Evolutionary conservation across 1,139 yeast species (phyloP).

Genomic region (Pichiaceae sp.): DNA sequence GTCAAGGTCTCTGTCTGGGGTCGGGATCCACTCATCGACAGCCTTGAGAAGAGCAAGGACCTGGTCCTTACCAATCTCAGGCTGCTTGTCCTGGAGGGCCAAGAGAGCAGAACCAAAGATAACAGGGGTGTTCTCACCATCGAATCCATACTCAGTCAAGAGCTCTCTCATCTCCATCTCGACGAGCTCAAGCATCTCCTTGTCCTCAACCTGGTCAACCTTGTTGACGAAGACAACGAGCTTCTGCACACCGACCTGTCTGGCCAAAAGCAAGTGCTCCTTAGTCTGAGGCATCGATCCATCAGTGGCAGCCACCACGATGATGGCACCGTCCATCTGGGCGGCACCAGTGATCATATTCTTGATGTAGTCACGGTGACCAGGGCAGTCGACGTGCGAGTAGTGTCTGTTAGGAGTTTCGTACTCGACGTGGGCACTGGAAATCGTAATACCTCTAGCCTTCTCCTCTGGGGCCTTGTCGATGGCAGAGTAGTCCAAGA

Average conservation of each 20-base stretch:
- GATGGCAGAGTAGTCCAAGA: constrained; percentile 87
- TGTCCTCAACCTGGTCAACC: constrained; percentile 95
- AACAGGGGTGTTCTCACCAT: constrained; percentile 97
- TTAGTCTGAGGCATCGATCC: constrained; percentile 99
- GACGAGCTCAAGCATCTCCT: constrained; percentile 98
- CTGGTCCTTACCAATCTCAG: constrained; percentile 88
- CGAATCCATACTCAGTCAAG: constrained; percentile 83
- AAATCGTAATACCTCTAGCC: constrained; percentile 98
- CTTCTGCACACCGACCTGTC: constrained; percentile 98
- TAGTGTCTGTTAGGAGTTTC: constrained; percentile 89
- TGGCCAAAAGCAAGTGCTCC: constrained; percentile 95
- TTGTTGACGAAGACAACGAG: constrained; percentile 96
- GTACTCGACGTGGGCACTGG: constrained; percentile 95
- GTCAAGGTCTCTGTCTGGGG: constrained; percentile 92
- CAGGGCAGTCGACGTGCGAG: constrained; percentile 97
- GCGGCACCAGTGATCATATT: constrained; percentile 99
- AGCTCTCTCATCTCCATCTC: constrained; percentile 99
- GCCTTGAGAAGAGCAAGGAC: constrained; percentile 81
- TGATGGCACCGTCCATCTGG: constrained; percentile 99
- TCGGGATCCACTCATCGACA: constrained; percentile 91
- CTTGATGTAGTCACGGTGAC: constrained; percentile 98
- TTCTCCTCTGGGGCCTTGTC: constrained; percentile 99
- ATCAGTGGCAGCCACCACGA: constrained; percentile 98
- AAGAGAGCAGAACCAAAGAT: constrained; percentile 98
- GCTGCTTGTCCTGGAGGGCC: constrained; percentile 81